Evolutionary conservation across 345 rosid species (phyloP).

Genomic region (Firmiana major): DNA sequence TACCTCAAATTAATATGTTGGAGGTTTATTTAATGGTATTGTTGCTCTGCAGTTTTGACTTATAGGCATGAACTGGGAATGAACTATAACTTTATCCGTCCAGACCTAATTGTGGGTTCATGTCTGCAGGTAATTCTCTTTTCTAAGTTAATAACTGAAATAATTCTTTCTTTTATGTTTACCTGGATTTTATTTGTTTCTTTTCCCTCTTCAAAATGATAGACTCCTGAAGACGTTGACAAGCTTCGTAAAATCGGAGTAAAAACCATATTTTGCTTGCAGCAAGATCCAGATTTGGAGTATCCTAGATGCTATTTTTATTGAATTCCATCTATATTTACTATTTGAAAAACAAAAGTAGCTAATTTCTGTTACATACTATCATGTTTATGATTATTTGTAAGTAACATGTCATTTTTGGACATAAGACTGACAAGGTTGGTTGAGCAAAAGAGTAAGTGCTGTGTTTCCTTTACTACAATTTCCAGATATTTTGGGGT

Average conservation of each 20-base stretch:
- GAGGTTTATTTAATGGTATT: not conserved
- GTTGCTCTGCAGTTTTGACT: slow-evolving; percentile 63
- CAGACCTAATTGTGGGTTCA: slow-evolving; percentile 92
- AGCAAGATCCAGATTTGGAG: slow-evolving; percentile 94
- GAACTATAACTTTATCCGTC: slow-evolving; percentile 79
- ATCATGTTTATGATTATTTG: not conserved
- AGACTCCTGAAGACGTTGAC: slow-evolving; percentile 86
- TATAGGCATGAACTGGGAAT: slow-evolving; percentile 93
- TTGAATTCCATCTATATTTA: slow-evolving; percentile 9
- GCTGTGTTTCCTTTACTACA: slow-evolving; percentile 37
- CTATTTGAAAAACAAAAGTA: not conserved
- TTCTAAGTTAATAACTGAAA: slow-evolving; percentile 9
- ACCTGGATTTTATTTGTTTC: not conserved
- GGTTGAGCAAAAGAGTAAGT: not conserved
- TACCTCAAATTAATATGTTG: too few species aligned
- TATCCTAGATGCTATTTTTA: slow-evolving; percentile 42
- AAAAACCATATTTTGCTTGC: slow-evolving; percentile 91
- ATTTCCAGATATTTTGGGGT: slow-evolving; percentile 81
- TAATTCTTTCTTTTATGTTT: not conserved
- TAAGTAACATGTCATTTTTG: not conserved
- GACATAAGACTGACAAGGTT: not conserved
- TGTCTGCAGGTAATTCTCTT: slow-evolving; percentile 71
- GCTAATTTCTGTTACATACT: not conserved
- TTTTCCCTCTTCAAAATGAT: slow-evolving; percentile 20
- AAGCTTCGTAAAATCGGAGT: slow-evolving; percentile 81